Evolutionary conservation across 2,329 filamentous ascomycete species (phyloP), one percentile per base, ranked within the genome.

Genomic region (Aspergillus novoparasiticus): DNA sequence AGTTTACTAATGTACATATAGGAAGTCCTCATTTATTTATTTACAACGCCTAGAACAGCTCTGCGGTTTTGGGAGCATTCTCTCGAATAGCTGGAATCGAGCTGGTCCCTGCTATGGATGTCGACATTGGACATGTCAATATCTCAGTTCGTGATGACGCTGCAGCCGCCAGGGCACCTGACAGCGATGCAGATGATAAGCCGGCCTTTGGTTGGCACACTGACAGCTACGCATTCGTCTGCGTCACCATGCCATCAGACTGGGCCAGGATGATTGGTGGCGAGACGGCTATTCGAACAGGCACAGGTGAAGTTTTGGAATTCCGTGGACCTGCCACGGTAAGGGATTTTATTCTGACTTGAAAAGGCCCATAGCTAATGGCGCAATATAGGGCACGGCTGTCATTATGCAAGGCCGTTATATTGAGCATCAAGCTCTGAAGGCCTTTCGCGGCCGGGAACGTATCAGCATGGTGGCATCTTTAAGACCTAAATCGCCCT

Each of bases 141-240:
- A 78, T 86, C 58, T 82, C 83, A 5, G 75, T 84, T 21, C 83
- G 85, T 69, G 79, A 80, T 55, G 80, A 83, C 41, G 80, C 83
- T 66, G 83, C 86, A 6, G 83, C 87, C 28, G 83, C 21, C 46
- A 50, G 46, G 6, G 14, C 14, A 50, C 46, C 46, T 6, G 23
- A 19, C 21, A 28, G 12, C 16, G 28, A 53, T 8, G 10, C n/a
- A 6, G 43, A 46, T 28, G 30, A 53, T 19, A 53, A 16, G 28
- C 8, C 8, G 12, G 50, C 19, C 5, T 53, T 89, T 34, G 85
- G 83, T 43, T 90, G 87, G 87, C 87, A 89, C 75, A 84, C 79
- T 0, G 88, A 90, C 73, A 87, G 84, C 70, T 89, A 88, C 71
- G 87, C 87, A 0, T 90, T 89, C 70, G 87, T 90, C n/a, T 89